Conservation (phyloP, 495 filamentous ascomycete species). For the Emericellopsis terricola region DNA sequence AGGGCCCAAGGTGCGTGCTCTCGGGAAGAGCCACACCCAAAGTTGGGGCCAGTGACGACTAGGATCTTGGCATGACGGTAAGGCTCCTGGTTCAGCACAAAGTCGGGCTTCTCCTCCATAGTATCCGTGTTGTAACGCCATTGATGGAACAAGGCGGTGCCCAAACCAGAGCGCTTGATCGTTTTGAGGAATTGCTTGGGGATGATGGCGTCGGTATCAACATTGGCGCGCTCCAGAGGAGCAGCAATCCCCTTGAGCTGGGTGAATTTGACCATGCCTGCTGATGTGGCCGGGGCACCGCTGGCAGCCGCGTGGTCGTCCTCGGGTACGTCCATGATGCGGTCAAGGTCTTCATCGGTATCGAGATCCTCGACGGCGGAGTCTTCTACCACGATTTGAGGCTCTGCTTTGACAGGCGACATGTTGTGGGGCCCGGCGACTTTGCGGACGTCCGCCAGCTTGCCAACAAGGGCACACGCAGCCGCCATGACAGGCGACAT, state of each 20-base stretch:
- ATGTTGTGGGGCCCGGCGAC: conserved; percentile 41
- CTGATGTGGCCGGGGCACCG: conserved; percentile 31
- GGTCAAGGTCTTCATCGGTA: conserved; percentile 55
- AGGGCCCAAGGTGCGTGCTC: conserved; percentile 98
- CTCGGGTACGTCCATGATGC: conserved; percentile 57
- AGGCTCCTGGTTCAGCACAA: conserved; percentile 79
- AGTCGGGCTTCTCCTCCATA: conserved; percentile 56
- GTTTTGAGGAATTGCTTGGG: conserved; percentile 99
- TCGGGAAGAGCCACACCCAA: conserved; percentile 83
- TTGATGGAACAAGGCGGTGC: conserved; percentile 69
- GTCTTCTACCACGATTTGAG: conserved; percentile 18
- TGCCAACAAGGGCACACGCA: conserved; percentile 74
- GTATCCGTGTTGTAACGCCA: conserved; percentile 52
- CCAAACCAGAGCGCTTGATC: conserved; percentile 93
- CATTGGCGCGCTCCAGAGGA: conserved; percentile 70
- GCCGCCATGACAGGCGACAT: conserved; percentile 97
- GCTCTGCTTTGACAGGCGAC: conserved; percentile 23
- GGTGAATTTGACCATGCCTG: conserved; percentile 68
- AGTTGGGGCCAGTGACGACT: conserved; percentile 85
- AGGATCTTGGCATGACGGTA: conserved; percentile 80
- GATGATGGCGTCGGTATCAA: conserved; percentile 97
- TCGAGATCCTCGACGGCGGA: conserved; percentile 47
- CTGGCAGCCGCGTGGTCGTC: conserved; percentile 46
- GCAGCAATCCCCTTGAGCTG: conserved; percentile 74
- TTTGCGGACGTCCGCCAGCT: conserved; percentile 79